Conservation (phyloP, 2,329 filamentous ascomycete species). For the Neonectria ditissima region DNA sequence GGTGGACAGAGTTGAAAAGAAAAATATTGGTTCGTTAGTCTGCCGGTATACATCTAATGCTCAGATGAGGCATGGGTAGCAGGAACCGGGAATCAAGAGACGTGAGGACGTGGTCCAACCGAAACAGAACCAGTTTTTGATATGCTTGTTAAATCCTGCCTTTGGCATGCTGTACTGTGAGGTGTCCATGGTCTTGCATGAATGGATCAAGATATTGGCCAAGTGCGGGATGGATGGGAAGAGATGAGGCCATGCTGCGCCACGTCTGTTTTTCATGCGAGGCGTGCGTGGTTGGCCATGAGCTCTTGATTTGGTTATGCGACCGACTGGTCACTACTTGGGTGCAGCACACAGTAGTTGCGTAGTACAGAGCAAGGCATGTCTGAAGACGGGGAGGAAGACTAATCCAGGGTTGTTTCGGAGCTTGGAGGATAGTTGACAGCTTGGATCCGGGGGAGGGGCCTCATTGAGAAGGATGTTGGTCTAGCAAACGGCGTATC, state of each 20-base stretch:
- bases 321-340: slow-evolving; percentile 5
- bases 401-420: not conserved
- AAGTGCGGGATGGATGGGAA: slow-evolving; percentile 4
- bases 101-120: not conserved
- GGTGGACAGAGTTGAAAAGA: not conserved
- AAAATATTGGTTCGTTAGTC: slow-evolving; percentile 8
- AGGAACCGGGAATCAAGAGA: not conserved
- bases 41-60: not conserved
- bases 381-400: not conserved
- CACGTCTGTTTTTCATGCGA: slow-evolving; percentile 13
- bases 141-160: not conserved
- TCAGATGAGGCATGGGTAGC: not conserved
- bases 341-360: too few relatives aligned
- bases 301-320: not conserved
- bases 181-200: slow-evolving; percentile 9
- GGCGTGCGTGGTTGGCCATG: not conserved
- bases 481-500: too few relatives aligned
- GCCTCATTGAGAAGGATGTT: too few relatives aligned
- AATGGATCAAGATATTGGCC: slow-evolving; percentile 2
- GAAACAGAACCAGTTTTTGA: not conserved
- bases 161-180: not conserved
- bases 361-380: too few relatives aligned
- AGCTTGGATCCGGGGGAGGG: too few relatives aligned
- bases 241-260: slow-evolving; percentile 18
- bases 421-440: not conserved